Percentiles rank a stretch among this genome's conserved stretches.
Evolutionary conservation across 2,329 filamentous ascomycete species (phyloP).

Genomic region (Hymenoscyphus scutula): DNA sequence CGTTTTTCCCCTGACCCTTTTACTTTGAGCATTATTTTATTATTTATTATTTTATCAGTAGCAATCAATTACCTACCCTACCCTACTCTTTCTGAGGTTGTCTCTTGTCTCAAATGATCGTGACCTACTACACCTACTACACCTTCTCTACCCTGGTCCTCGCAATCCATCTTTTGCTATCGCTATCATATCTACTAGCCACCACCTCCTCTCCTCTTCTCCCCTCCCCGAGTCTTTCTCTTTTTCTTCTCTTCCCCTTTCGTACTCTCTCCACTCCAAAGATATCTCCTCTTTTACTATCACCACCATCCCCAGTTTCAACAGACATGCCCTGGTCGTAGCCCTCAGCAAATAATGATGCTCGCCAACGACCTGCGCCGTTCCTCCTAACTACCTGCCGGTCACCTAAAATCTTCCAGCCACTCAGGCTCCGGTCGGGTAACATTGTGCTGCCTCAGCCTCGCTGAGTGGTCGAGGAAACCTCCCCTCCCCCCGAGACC

Average conservation of each 20-base stretch:
- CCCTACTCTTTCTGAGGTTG: too few species aligned
- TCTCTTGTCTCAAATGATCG: neutral
- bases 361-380: neutral
- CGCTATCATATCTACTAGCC: neutral
- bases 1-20: neutral
- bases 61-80: too few species aligned
- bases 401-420: too few species aligned
- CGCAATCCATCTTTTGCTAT: neutral
- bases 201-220: neutral
- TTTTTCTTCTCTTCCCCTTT: neutral
- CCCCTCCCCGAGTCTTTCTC: too few species aligned
- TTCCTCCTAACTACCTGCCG: neutral
- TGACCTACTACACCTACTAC: too few species aligned
- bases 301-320: neutral
- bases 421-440: conserved; percentile 1
- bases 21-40: neutral
- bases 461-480: conserved; percentile 6
- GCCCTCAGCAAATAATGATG: conserved; percentile 5
- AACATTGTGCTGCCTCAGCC: conserved; percentile 4
- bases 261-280: neutral
- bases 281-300: neutral
- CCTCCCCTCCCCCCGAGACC: neutral
- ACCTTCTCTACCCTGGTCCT: conserved; percentile 1
- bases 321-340: conserved; percentile 1
- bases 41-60: too few species aligned